A percentile compares a stretch with the other conserved stretches of the same genome.
phyloP scores from a whole-genome alignment of 192 early-diverging fungal genomes.

The Glomus cerebriforme region DNA sequence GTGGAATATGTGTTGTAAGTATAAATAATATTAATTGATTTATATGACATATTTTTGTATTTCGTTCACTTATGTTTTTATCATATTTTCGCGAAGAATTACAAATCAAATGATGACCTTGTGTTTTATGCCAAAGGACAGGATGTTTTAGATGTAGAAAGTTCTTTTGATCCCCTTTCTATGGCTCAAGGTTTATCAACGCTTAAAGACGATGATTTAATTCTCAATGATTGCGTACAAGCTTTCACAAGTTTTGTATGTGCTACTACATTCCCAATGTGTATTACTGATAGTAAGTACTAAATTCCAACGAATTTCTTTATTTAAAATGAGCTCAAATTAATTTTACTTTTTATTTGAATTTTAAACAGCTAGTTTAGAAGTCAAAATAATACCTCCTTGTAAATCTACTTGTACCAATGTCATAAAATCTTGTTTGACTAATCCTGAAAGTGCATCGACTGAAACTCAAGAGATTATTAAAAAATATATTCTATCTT shows the following conservation, averaged over 20 bases:
- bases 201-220: neutral
- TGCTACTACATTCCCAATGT: neutral
- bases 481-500: neutral
- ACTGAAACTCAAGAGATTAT: neutral
- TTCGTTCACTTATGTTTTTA: neutral
- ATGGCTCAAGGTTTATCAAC: constrained; percentile 11
- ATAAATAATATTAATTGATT: neutral
- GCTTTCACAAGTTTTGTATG: constrained; percentile 15
- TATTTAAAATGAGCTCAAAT: neutral
- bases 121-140: neutral
- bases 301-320: neutral
- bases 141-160: neutral
- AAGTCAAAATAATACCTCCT: neutral
- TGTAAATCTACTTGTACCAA: constrained; percentile 7
- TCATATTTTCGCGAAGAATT: neutral
- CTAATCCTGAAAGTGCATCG: neutral
- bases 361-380: neutral
- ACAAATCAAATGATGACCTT: neutral
- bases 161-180: neutral
- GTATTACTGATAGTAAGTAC: neutral
- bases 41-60: neutral
- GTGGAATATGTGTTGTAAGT: neutral
- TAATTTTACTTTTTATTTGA: neutral
- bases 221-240: neutral
- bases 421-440: neutral